Evolutionary conservation across 495 filamentous ascomycete species (phyloP), one percentile per base, ranked within the genome.

Genomic region (Penicillium cinerascens): DNA sequence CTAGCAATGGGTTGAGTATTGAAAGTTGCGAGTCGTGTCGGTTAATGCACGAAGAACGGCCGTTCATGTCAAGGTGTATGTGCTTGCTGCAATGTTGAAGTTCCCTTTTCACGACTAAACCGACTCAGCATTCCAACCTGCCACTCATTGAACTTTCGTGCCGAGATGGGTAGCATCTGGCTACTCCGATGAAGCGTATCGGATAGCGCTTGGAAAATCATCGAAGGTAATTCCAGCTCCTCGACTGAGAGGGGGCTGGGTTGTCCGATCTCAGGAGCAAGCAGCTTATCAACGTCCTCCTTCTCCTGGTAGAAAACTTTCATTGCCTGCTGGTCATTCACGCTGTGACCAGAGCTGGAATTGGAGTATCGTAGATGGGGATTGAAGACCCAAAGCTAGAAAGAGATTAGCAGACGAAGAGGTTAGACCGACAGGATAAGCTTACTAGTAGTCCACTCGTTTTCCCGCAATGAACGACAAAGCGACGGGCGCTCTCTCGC

Each of bases 301-400:
- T 81, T 63, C 18, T 62, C 54, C 33, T 79, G 79, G 55, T 82
- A 89, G 25, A 89, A 76, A 3, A 89, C 72, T 52, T 89, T 90
- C 66, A 88, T 79, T 4, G 83, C 87, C n/a, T 73, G 68, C 43
- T 73, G 71, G 20, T 71, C 58, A 18, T 60, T 54, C 22, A 74
- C 59, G 17, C 49, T 64, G 22, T 67, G 55, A 1, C 64, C 54
- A 4, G 59, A 11, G 26, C 67, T 72, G 0, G 80, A 77, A 16
- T 77, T 81, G 13, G 79, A 79, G 56, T 87, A 92, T 7, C 74
- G 69, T 21, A 91, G 77, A 55, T 86, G 77, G 17, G 80, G 78
- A 50, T 86, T 90, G 55, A 92, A 86, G 10, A 88, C 75, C 88
- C 88, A 92, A 18, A 76, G 65, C 71, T 78, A 45, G 37, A 26